Base-by-base conservation (phyloP, 139 green algal species). In the Diplosphaera chodatii region DNA sequence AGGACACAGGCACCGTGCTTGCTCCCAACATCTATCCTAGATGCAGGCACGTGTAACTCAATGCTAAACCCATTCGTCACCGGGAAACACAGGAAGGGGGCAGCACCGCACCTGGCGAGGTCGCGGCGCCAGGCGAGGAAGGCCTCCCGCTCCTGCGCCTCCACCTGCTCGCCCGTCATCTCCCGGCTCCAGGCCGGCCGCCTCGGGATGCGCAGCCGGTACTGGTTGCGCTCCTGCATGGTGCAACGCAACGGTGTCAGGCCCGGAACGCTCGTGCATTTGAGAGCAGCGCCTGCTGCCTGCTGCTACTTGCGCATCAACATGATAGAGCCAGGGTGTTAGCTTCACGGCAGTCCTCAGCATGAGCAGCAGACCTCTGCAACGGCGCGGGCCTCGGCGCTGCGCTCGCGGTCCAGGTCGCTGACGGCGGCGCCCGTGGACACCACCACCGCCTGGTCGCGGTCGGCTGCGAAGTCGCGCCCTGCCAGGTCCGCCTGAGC, bases 51-150 rank as follows among this genome's bases (percentile, higher is more conserved):
- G n/a, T n/a, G n/a, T n/a, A n/a, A n/a, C n/a, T n/a, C n/a, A n/a
- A n/a, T n/a, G n/a, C n/a, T n/a, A n/a, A n/a, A n/a, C n/a, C n/a
- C n/a, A n/a, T n/a, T n/a, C n/a, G n/a, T n/a, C n/a, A n/a, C n/a
- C n/a, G n/a, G n/a, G n/a, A n/a, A n/a, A n/a, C n/a, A n/a, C n/a
- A n/a, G n/a, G n/a, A n/a, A n/a, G n/a, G n/a, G n/a, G n/a, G n/a
- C n/a, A n/a, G n/a, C n/a, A 8, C 59, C n/a, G n/a, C n/a, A 69
- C 74, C 32, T 65, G 23, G 86, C 89, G 41, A 96, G 79, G 21
- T 79, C 78, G 31, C 95, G 83, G 18, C 95, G 82, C 95, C 95
- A 99, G 18, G 87, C 77, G 21, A 99, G 82, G 75, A 99, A 99
- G 0, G 79, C 65, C 13, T 69, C 40, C 3, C 85, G 40, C 73